Conservation (phyloP, 2,329 filamentous ascomycete species). For the Ophiocordyceps camponoti-rufipedis region DNA sequence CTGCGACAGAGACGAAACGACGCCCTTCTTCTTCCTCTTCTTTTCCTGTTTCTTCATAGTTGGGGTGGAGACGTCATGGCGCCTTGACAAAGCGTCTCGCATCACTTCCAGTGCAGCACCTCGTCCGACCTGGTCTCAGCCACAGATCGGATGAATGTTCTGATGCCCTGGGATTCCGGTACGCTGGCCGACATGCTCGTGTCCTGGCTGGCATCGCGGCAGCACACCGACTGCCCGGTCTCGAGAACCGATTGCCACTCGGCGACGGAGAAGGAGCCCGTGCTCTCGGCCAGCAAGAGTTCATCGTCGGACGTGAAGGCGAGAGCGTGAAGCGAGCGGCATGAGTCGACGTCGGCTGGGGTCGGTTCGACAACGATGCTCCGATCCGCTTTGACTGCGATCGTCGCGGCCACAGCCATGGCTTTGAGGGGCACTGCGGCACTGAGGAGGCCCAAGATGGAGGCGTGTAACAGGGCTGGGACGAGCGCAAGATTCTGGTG, state of each 20-base stretch:
- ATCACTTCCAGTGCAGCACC: slow-evolving; percentile 40
- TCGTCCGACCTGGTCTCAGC: slow-evolving; percentile 35
- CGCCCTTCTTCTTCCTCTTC: too few relatives aligned
- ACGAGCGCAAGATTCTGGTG: slow-evolving; percentile 58
- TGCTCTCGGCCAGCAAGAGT: slow-evolving; percentile 62
- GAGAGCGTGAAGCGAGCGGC: slow-evolving; percentile 63
- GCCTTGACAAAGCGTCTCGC: neutral
- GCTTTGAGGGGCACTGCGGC: slow-evolving; percentile 65
- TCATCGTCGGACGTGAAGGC: slow-evolving; percentile 60
- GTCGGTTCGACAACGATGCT: slow-evolving; percentile 41
- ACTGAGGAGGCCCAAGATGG: slow-evolving; percentile 61
- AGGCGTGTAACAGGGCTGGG: slow-evolving; percentile 65
- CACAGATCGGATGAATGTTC: slow-evolving; percentile 41
- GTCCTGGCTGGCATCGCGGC: slow-evolving; percentile 21
- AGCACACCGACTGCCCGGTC: slow-evolving; percentile 48
- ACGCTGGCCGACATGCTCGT: slow-evolving; percentile 25
- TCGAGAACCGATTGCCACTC: slow-evolving; percentile 59
- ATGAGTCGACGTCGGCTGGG: slow-evolving; percentile 39
- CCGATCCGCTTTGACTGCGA: slow-evolving; percentile 35
- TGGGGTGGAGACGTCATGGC: neutral
- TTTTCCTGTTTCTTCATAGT: too few relatives aligned
- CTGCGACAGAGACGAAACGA: neutral
- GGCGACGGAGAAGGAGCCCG: slow-evolving; percentile 56
- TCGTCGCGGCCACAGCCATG: slow-evolving; percentile 46
- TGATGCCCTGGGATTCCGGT: slow-evolving; percentile 28